These are phyloP conservation scores for Aethionema arabicum DNA, from an alignment of 345 rosid genomes.

Conservation along the genomic window DNA sequence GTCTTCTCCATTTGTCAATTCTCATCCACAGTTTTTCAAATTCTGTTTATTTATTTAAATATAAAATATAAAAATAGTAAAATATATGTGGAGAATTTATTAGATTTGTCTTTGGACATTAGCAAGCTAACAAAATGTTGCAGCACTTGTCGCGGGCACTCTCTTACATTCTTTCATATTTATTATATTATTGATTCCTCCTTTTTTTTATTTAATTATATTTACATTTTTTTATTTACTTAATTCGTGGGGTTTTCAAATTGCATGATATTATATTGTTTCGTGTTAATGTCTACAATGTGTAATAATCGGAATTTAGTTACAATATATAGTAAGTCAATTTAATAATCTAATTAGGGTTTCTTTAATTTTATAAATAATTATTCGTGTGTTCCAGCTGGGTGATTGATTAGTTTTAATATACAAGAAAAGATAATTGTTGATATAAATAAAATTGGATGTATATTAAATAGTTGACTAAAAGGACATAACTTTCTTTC, in stretches of 20 bases:
- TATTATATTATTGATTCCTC: background rate
- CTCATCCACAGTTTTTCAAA: constrained; percentile 49
- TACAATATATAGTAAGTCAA: background rate
- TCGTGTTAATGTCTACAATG: too few species aligned
- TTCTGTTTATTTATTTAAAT: constrained; percentile 17
- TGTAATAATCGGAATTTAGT: too few species aligned
- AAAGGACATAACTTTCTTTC: constrained; percentile 21
- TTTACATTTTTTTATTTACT: background rate
- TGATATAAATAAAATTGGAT: constrained; percentile 24
- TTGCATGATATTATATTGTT: too few species aligned
- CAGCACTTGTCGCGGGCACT: constrained; percentile 46
- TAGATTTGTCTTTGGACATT: constrained; percentile 28
- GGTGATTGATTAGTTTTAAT: constrained; percentile 18
- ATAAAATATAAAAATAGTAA: background rate
- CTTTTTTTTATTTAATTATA: background rate
- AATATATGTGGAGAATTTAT: constrained; percentile 21
- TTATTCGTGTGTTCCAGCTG: constrained; percentile 25
- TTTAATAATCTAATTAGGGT: constrained; percentile 21
- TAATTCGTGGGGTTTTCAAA: too few species aligned
- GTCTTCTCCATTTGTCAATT: constrained; percentile 89
- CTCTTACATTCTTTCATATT: constrained; percentile 19
- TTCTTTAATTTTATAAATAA: constrained; percentile 12
- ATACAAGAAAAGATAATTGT: background rate
- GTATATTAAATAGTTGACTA: constrained; percentile 32
- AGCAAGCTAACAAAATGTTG: constrained; percentile 31